These are phyloP conservation scores for Pseudogymnoascus sp. DNA, from an alignment of 2,329 filamentous ascomycete genomes.

Conservation along the genomic window DNA sequence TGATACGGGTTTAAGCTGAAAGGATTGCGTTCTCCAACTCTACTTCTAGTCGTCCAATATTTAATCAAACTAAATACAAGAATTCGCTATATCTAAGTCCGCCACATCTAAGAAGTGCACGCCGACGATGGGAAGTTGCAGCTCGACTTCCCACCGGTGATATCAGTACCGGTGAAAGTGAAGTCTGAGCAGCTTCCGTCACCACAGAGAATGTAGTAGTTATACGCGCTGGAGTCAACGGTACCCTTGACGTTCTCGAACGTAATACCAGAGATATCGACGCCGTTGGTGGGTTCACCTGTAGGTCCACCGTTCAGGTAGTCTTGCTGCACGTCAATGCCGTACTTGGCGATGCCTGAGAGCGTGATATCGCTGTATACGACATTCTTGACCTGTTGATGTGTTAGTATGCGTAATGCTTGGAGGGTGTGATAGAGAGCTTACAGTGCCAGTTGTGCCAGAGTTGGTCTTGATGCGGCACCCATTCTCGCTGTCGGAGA, in stretches of 20 bases:
- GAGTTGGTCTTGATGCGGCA: constrained; percentile 51
- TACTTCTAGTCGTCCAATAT: not conserved
- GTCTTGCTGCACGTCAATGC: constrained; percentile 51
- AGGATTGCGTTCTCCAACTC: not conserved
- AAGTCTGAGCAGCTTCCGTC: constrained; percentile 32
- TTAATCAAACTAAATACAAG: not conserved
- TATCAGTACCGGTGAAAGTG: constrained; percentile 29
- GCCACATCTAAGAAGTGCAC: constrained; percentile 18
- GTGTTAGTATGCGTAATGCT: not conserved
- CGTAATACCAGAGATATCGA: constrained; percentile 29
- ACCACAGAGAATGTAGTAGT: constrained; percentile 35
- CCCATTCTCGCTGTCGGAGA: constrained; percentile 46
- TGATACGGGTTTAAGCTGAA: not conserved
- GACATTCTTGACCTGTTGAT: constrained; percentile 28
- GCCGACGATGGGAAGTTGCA: constrained; percentile 27
- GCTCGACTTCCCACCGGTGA: constrained; percentile 27
- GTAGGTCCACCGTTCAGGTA: constrained; percentile 41
- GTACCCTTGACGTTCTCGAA: constrained; percentile 32
- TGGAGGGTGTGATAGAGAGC: not conserved
- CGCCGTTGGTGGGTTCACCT: constrained; percentile 31
- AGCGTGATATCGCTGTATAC: constrained; percentile 46
- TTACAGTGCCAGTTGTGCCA: constrained; percentile 43
- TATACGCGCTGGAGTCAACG: constrained; percentile 23
- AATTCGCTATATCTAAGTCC: not conserved
- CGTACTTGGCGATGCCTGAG: constrained; percentile 42